phyloP scores from a whole-genome alignment of 2,329 filamentous ascomycete species.

The Fusarium humuli region DNA sequence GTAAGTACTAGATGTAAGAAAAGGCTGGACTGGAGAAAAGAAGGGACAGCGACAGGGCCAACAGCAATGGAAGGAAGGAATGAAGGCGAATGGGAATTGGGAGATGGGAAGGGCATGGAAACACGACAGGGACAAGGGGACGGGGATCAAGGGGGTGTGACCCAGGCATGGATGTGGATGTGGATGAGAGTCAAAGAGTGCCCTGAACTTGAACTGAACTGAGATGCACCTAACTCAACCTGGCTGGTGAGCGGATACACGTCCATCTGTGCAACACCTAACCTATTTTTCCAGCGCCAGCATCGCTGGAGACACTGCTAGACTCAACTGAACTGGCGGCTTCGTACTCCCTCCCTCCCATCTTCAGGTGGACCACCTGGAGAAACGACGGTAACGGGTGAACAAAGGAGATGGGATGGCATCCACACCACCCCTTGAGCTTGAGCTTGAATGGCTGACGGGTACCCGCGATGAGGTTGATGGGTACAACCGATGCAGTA shows the following conservation, averaged over 20 bases:
- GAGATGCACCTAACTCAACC: slow-evolving; percentile 33
- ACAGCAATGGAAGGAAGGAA: slow-evolving; percentile 44
- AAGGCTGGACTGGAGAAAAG: slow-evolving; percentile 48
- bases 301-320: background rate
- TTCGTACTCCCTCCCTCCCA: slow-evolving; percentile 24
- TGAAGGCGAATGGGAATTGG: slow-evolving; percentile 48
- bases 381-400: slow-evolving; percentile 5
- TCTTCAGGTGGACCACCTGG: slow-evolving; percentile 29
- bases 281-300: slow-evolving; percentile 29
- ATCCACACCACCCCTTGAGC: slow-evolving; percentile 30
- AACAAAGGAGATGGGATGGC: slow-evolving; percentile 34
- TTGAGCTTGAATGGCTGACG: slow-evolving; percentile 1
- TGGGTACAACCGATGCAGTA: slow-evolving; percentile 24
- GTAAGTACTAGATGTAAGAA: slow-evolving; percentile 42
- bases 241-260: slow-evolving; percentile 32
- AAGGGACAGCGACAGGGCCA: slow-evolving; percentile 49
- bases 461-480: slow-evolving; percentile 28
- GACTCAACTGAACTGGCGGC: slow-evolving; percentile 7
- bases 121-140: slow-evolving; percentile 51
- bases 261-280: slow-evolving; percentile 27
- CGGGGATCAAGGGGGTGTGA: slow-evolving; percentile 38
- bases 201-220: slow-evolving; percentile 29
- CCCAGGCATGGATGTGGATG: slow-evolving; percentile 27
- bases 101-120: slow-evolving; percentile 49
- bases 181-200: slow-evolving; percentile 19